A percentile compares a stretch with the other conserved stretches of the same genome.
phyloP scores from a whole-genome alignment of 352 stramenopile species.

The Globisporangium radiosum region DNA sequence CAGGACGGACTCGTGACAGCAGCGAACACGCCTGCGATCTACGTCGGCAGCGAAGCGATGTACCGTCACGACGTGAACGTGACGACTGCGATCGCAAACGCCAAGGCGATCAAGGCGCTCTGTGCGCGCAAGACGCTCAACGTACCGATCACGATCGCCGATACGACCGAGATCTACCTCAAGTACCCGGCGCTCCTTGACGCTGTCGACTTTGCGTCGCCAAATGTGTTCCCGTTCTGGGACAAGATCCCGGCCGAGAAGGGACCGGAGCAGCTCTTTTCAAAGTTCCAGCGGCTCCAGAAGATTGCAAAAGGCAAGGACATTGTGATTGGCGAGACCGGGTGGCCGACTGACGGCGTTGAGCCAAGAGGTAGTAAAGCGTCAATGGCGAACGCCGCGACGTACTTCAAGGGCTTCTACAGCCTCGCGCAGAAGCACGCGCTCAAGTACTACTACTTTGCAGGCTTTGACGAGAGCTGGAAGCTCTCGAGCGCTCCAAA shows the following conservation, averaged over 20 bases:
- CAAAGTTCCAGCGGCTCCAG: slow-evolving; percentile 29
- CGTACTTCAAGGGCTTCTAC: slow-evolving; percentile 54
- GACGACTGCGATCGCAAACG: slow-evolving; percentile 28
- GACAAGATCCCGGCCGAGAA: slow-evolving; percentile 30
- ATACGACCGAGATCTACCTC: slow-evolving; percentile 64
- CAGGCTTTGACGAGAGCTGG: slow-evolving; percentile 57
- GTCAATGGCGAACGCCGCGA: slow-evolving; percentile 33
- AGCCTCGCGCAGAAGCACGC: slow-evolving; percentile 27
- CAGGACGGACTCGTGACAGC: slow-evolving; percentile 13
- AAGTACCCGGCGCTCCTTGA: slow-evolving; percentile 33
- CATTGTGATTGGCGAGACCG: slow-evolving; percentile 63
- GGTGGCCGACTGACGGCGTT: slow-evolving; percentile 42
- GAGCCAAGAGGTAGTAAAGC: slow-evolving; percentile 30
- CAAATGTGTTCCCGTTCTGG: slow-evolving; percentile 71
- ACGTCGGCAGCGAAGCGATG: slow-evolving; percentile 64
- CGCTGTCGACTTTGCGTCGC: slow-evolving; percentile 45
- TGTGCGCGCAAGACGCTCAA: slow-evolving; percentile 15
- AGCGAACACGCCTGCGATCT: slow-evolving; percentile 35
- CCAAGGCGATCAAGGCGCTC: slow-evolving; percentile 36
- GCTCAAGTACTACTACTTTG: slow-evolving; percentile 66
- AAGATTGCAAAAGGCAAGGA: slow-evolving; percentile 25
- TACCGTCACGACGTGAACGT: slow-evolving; percentile 57
- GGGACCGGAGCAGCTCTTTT: slow-evolving; percentile 33
- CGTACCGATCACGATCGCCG: slow-evolving; percentile 52
- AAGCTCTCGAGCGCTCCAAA: slow-evolving; percentile 37